These are phyloP conservation scores for Scenedesmus sp. DNA, from an alignment of 163 green algal genomes.

Conservation along the genomic window DNA sequence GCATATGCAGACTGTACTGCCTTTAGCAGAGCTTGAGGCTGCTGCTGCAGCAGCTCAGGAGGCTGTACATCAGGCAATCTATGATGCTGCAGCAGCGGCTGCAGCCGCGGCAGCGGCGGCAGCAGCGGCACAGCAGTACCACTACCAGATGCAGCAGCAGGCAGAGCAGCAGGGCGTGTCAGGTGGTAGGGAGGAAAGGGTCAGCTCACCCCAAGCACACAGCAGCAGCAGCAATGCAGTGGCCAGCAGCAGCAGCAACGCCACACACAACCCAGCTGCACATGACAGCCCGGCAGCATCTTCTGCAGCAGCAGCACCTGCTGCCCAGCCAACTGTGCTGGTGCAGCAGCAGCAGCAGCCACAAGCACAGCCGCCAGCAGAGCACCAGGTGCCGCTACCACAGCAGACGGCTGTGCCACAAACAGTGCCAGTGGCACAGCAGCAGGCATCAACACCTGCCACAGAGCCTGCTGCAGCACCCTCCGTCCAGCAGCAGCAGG, in stretches of 20 bases:
- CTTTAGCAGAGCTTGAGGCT: neutral
- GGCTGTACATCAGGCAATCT: constrained; percentile 31
- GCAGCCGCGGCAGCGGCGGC: constrained; percentile 22
- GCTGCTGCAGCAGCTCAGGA: constrained; percentile 29
- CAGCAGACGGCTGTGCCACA: neutral
- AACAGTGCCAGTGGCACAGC: neutral
- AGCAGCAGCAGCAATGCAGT: neutral
- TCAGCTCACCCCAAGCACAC: neutral
- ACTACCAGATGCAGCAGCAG: constrained; percentile 11
- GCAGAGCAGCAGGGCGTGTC: neutral
- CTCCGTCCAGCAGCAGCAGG: neutral
- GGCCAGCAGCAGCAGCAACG: neutral
- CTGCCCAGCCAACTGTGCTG: neutral
- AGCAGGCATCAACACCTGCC: neutral
- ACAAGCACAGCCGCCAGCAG: neutral
- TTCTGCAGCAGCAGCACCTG: neutral
- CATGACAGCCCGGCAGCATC: neutral
- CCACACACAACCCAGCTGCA: neutral
- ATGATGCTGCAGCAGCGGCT: constrained; percentile 37
- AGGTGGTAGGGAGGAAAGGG: neutral
- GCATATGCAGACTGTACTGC: neutral
- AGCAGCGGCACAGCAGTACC: constrained; percentile 26
- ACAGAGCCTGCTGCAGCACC: neutral
- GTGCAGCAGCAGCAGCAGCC: neutral
- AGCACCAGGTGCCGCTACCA: neutral